phyloP scores from a whole-genome alignment of 179 eudicot genomes.

The Beta lomatogona region DNA sequence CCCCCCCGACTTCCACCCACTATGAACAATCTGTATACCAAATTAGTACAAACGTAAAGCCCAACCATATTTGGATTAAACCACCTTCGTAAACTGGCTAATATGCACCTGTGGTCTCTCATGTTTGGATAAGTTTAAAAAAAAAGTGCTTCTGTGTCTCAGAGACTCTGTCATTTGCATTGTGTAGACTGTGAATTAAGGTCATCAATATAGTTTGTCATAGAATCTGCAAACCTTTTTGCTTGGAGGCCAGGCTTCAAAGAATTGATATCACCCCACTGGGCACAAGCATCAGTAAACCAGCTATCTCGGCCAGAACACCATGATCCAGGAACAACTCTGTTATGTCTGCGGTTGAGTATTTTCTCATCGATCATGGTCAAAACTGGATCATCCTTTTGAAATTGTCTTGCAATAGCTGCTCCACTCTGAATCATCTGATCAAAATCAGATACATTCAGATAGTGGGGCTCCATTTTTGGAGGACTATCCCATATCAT shows the following conservation, averaged over 20 bases:
- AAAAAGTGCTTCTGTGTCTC: not conserved
- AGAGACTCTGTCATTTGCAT: conserved; percentile 54
- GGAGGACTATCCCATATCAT: conserved; percentile 97
- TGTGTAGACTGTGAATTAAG: conserved; percentile 56
- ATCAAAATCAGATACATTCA: conserved; percentile 57
- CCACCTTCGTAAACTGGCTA: conserved; percentile 9
- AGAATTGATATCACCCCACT: conserved; percentile 74
- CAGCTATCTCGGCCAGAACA: conserved; percentile 63
- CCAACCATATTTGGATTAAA: conserved; percentile 2
- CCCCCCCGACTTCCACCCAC: conserved; percentile 16
- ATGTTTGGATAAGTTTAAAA: not conserved
- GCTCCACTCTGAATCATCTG: conserved; percentile 87
- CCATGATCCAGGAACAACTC: conserved; percentile 84
- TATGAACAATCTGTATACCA: conserved; percentile 13
- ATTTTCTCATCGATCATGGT: conserved; percentile 70
- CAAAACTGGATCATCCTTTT: conserved; percentile 62
- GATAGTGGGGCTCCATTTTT: conserved; percentile 79
- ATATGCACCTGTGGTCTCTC: conserved; percentile 11
- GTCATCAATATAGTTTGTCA: conserved; percentile 57
- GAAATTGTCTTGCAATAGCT: conserved; percentile 80
- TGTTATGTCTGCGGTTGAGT: conserved; percentile 58
- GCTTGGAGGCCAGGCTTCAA: conserved; percentile 69
- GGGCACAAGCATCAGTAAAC: conserved; percentile 69
- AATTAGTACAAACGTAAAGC: conserved; percentile 5
- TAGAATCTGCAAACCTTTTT: conserved; percentile 49